These are phyloP conservation scores for Tarenaya hassleriana DNA, from an alignment of 345 rosid species.

Conservation along the genomic window DNA sequence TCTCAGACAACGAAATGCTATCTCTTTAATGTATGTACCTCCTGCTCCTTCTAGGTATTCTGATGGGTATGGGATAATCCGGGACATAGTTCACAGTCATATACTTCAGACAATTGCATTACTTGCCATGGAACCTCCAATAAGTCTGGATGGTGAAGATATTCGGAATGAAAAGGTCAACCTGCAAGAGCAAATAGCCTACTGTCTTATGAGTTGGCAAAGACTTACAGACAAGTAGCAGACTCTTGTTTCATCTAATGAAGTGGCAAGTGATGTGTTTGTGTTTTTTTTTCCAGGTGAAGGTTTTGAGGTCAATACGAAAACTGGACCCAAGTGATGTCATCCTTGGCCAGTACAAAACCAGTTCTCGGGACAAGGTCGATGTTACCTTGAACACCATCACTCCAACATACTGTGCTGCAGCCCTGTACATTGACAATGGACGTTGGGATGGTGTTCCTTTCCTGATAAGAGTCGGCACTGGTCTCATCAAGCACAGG, in stretches of 20 bases:
- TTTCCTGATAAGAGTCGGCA: constrained; percentile 56
- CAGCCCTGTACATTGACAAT: constrained; percentile 69
- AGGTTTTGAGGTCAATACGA: constrained; percentile 63
- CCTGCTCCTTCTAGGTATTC: constrained; percentile 37
- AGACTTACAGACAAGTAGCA: background rate
- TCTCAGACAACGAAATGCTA: constrained; percentile 6
- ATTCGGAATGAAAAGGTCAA: constrained; percentile 69
- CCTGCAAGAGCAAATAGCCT: constrained; percentile 8
- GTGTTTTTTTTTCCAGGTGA: constrained; percentile 59
- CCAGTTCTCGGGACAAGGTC: constrained; percentile 35
- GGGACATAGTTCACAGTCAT: constrained; percentile 68
- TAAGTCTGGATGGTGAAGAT: constrained; percentile 78
- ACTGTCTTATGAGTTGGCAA: background rate
- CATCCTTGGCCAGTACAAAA: constrained; percentile 70
- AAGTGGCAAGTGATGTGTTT: constrained; percentile 9
- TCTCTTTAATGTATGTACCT: background rate
- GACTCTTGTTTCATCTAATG: constrained; percentile 12
- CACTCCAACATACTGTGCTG: constrained; percentile 63
- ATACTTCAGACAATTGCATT: constrained; percentile 66
- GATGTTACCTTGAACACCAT: constrained; percentile 30
- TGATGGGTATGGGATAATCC: constrained; percentile 78
- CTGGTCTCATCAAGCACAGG: constrained; percentile 76
- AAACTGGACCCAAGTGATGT: constrained; percentile 47
- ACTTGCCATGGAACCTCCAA: constrained; percentile 82
- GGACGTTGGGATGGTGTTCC: constrained; percentile 90